Evolutionary conservation across 345 rosid species (phyloP).

Genomic region (Aquilaria yunnanensis): DNA sequence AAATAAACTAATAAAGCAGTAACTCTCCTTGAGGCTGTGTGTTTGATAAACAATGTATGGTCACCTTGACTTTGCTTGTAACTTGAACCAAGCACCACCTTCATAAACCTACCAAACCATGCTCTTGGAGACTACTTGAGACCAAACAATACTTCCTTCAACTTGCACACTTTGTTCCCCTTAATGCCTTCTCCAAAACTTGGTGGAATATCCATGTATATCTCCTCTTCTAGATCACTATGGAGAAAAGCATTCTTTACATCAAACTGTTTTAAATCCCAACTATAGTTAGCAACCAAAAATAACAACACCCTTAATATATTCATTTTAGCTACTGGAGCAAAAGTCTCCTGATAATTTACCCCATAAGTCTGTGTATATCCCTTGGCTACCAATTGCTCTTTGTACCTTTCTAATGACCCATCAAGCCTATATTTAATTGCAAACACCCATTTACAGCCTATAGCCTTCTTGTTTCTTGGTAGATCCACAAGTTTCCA

Average conservation of each 20-base stretch:
- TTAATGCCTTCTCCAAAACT: too few relatives aligned
- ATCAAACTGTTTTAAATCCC: too few relatives aligned
- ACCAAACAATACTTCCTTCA: not conserved
- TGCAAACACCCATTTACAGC: not conserved
- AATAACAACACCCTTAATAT: not conserved
- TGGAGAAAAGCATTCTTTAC: not conserved
- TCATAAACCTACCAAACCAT: not conserved
- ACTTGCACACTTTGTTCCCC: not conserved
- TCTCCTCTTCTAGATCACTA: not conserved
- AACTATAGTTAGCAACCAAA: not conserved
- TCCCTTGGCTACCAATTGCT: not conserved
- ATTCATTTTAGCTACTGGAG: not conserved
- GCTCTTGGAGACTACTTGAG: not conserved
- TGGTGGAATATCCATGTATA: too few relatives aligned
- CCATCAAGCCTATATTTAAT: not conserved
- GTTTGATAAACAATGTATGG: too few relatives aligned
- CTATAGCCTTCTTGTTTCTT: not conserved
- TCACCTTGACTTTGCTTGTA: not conserved
- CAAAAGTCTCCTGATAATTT: not conserved
- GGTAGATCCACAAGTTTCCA: not conserved
- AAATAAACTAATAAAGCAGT: too few relatives aligned
- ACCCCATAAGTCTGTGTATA: not conserved
- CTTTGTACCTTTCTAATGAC: slow-evolving; percentile 1
- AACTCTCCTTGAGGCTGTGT: too few relatives aligned
- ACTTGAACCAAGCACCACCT: too few relatives aligned